Percentiles rank a stretch among this genome's conserved stretches.
phyloP scores from a whole-genome alignment of 805 yeast genomes.

The Nakazawaea populi region DNA sequence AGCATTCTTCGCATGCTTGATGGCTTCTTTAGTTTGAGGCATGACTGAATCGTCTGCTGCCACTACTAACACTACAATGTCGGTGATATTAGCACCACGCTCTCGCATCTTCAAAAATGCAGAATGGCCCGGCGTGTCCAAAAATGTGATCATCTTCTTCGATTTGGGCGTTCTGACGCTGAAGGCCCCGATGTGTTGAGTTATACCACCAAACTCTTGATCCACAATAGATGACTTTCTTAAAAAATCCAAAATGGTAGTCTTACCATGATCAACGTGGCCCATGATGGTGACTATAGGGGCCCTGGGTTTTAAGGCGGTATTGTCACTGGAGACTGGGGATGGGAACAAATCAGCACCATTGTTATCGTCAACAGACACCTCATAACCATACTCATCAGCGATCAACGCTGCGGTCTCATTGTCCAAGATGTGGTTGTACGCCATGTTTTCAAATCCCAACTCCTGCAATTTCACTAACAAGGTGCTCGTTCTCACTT shows the following conservation, averaged over 20 bases:
- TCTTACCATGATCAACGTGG: constrained; percentile 97
- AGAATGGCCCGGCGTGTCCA: constrained; percentile 98
- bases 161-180: constrained; percentile 75
- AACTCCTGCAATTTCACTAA: constrained; percentile 51
- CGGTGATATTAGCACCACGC: constrained; percentile 92
- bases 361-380: constrained; percentile 46
- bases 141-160: constrained; percentile 73
- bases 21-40: constrained; percentile 97
- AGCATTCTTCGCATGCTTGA: constrained; percentile 81
- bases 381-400: constrained; percentile 79
- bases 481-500: constrained; percentile 57
- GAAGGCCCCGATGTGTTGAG: constrained; percentile 97
- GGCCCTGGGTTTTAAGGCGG: constrained; percentile 58
- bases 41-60: constrained; percentile 97
- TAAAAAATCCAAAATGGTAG: constrained; percentile 83
- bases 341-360: constrained; percentile 58
- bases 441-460: constrained; percentile 70
- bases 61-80: constrained; percentile 85
- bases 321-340: constrained; percentile 42
- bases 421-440: constrained; percentile 75
- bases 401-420: constrained; percentile 86
- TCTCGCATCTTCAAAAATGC: constrained; percentile 95
- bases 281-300: constrained; percentile 99
- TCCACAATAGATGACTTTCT: constrained; percentile 80
- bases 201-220: constrained; percentile 91